Base-by-base conservation (phyloP, 1,139 yeast genomes). In the Zygoascus hellenicus region DNA sequence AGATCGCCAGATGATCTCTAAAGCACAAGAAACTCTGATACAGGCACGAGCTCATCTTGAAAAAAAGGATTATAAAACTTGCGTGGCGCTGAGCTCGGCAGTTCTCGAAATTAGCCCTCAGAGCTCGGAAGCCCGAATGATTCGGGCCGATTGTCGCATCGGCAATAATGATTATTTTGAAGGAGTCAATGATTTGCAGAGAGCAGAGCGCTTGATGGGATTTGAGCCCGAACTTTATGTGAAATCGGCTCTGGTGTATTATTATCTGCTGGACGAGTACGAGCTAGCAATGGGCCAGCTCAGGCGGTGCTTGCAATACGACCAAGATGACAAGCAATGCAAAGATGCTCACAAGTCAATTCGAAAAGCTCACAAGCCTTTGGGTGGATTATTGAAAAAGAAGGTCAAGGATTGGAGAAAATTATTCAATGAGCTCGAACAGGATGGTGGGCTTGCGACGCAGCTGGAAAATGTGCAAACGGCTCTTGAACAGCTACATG, bases 301-400 rank as follows among this genome's bases (percentile, higher is more conserved):
- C 36, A 76, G 80, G 53, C 72, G 72, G 52, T 86, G 95, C 60
- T 68, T 86, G 46, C 77, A 83, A 54, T 76, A 75, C 42, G 86
- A 87, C 61, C 83, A 85, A 57, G 95, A 84, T 48, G 74, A 71
- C 54, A 67, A 68, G 39, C 62, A 59, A 4, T 84, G 94, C 63
- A 78, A 80, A 29, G 60, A 59, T 34, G 57, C 71, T 2, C 65
- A 78, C 48, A 79, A 75, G 54, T 66, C 68, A 32, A 75, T 77
- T 52, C 69, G 77, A 29, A 65, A 69, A 36, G 60, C 61, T 17
- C 61, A 66, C 43, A 67, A 66, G 53, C 48, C 51, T 44, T 49
- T 68, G 13, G 49, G 48, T 51, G 36, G 45, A 53, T 32, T 38
- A 52, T 37, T 45, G 53, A 36, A 31, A 19, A 46, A 49, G 28